Base-by-base conservation (phyloP, 2,329 filamentous ascomycete species). In the Talaromyces atroroseus region DNA sequence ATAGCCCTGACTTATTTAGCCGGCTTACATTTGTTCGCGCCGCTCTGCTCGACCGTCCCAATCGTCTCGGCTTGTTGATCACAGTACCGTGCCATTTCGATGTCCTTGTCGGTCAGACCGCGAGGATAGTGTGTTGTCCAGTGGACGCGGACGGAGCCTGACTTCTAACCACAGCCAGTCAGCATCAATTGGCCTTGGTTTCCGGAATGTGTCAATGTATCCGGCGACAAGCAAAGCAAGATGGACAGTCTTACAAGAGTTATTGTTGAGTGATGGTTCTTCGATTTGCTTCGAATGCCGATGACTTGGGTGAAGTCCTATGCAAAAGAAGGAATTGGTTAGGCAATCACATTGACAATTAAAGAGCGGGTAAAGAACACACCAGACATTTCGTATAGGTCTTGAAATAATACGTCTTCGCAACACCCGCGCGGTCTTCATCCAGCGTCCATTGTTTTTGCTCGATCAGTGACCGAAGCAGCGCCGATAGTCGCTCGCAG, bases 81-180 rank as follows among this genome's bases (percentile, higher is more conserved):
- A 54, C 72, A 74, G 52, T 68, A 68, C 48, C 62, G 64, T 3
- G 72, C 72, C 67, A 74, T 68, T 3, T 60, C 59, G 29, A 68
- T 61, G 56, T 74, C 72, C 58, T 73, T 73, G 26, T 64, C 58
- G 10, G 70, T 69, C 23, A 74, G 65, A 23, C 72, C 72, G n/a
- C 66, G 69, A 6, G 71, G 72, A 20, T 62, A 60, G 63, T 74
- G 71, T 44, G 72, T 74, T 16, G 71, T 73, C 72, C 72, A 74
- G 63, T 72, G 66, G 53, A 73, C 62, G 58, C 71, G 66, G 38
- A 73, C 70, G 1, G 69, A 71, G 6, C 70, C 70, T 58, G 71
- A 64, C 50, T 49, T 59, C 57, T 59, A 44, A 21, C 11, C 40
- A 23, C 18, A 6, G 18, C 23, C 40, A 7, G 18, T 52, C 34